These are phyloP conservation scores for Neonectria hederae DNA, from an alignment of 2,329 filamentous ascomycete species.

Conservation along the genomic window DNA sequence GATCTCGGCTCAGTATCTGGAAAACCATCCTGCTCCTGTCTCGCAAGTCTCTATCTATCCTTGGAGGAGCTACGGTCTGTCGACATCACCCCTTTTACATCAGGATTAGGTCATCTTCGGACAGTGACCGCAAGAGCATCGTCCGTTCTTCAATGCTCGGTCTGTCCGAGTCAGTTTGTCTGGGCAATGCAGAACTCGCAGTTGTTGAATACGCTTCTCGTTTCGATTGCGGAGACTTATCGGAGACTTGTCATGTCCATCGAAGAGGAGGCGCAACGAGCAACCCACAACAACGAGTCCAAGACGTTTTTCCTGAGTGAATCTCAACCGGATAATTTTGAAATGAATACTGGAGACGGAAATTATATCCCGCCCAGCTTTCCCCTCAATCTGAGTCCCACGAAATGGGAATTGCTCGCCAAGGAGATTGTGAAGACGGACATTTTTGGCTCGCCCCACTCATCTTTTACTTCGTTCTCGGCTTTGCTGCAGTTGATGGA, in stretches of 20 bases:
- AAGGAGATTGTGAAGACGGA: constrained; percentile 36
- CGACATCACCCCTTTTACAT: constrained; percentile 31
- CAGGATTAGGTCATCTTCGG: constrained; percentile 29
- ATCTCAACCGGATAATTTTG: background rate
- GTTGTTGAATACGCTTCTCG: constrained; percentile 36
- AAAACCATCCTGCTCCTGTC: constrained; percentile 36
- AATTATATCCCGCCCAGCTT: constrained; percentile 2
- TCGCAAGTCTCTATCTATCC: constrained; percentile 38
- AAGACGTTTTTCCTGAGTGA: constrained; percentile 32
- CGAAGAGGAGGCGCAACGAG: constrained; percentile 33
- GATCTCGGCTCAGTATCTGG: constrained; percentile 15
- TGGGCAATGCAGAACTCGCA: constrained; percentile 44
- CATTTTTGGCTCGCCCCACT: constrained; percentile 25
- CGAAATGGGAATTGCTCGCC: constrained; percentile 31
- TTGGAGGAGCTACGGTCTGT: constrained; percentile 37
- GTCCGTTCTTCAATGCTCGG: constrained; percentile 31
- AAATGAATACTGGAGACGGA: background rate
- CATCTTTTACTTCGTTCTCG: constrained; percentile 16
- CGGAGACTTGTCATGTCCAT: constrained; percentile 36
- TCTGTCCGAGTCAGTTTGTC: constrained; percentile 38
- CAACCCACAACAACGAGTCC: constrained; percentile 25
- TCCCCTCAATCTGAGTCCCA: constrained; percentile 26
- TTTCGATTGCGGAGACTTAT: constrained; percentile 39
- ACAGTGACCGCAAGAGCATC: constrained; percentile 29
- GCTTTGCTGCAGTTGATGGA: constrained; percentile 38